A percentile compares a stretch with the other conserved stretches of the same genome.
These are phyloP conservation scores for Fusarium tjaetaba DNA, from an alignment of 2,329 filamentous ascomycete genomes.

Conservation along the genomic window DNA sequence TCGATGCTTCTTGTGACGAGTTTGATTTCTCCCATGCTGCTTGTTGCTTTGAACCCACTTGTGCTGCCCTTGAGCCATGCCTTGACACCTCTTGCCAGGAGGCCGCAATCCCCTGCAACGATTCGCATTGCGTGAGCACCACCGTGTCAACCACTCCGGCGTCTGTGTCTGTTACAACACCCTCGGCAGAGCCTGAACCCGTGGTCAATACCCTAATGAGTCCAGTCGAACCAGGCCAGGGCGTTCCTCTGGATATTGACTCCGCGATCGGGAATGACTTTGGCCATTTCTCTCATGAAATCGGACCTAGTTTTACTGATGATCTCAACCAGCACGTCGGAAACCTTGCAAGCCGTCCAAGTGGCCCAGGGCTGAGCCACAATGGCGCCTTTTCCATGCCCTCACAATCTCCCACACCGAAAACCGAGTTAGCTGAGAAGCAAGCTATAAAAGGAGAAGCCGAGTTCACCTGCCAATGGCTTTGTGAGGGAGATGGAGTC, in stretches of 20 bases:
- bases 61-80: constrained; percentile 50
- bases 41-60: constrained; percentile 47
- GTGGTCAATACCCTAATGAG: constrained; percentile 25
- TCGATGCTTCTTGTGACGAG: constrained; percentile 47
- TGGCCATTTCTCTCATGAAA: constrained; percentile 10
- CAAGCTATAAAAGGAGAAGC: constrained; percentile 35
- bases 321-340: constrained; percentile 14
- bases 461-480: constrained; percentile 50
- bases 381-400: constrained; percentile 1
- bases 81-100: constrained; percentile 46
- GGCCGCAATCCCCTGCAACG: constrained; percentile 49
- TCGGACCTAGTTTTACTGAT: constrained; percentile 16
- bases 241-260: constrained; percentile 21
- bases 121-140: constrained; percentile 47
- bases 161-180: constrained; percentile 45
- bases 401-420: constrained; percentile 12
- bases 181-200: constrained; percentile 43
- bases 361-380: not conserved
- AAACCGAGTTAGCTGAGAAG: constrained; percentile 20
- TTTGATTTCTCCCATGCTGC: constrained; percentile 34
- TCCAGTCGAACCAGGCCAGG: constrained; percentile 20
- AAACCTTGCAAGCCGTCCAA: constrained; percentile 5
- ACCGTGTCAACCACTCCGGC: constrained; percentile 40
- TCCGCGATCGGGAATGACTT: constrained; percentile 17
- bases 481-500: constrained; percentile 27